phyloP scores from a whole-genome alignment of 805 yeast species.

The Myxozyma monticola region DNA sequence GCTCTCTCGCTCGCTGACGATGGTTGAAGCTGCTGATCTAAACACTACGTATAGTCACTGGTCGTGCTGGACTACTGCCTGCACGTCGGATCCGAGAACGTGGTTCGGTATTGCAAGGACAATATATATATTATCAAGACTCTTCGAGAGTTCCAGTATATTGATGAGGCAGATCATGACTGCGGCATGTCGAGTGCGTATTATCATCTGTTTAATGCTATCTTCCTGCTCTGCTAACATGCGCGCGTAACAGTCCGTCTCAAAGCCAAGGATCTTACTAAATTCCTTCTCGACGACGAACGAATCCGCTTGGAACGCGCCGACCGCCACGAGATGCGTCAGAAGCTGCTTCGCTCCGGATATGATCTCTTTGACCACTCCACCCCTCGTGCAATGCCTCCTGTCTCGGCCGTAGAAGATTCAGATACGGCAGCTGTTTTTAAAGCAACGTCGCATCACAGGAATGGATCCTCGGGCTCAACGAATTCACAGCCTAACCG shows the following conservation, averaged over 20 bases:
- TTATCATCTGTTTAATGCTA: background rate
- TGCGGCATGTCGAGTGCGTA: constrained; percentile 74
- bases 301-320: constrained; percentile 69
- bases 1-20: background rate
- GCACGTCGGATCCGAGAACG: constrained; percentile 80
- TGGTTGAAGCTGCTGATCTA: background rate
- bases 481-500: too few species aligned
- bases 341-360: constrained; percentile 14
- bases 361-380: too few species aligned
- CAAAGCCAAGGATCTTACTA: constrained; percentile 83
- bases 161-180: constrained; percentile 74
- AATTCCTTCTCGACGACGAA: constrained; percentile 78
- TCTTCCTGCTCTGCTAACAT: background rate
- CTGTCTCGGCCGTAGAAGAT: too few species aligned
- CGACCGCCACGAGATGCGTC: constrained; percentile 35
- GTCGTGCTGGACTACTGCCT: constrained; percentile 84
- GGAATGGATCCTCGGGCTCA: too few species aligned
- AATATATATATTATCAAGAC: constrained; percentile 86
- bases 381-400: too few species aligned
- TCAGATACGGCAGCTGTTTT: too few species aligned
- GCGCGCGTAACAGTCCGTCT: constrained; percentile 52
- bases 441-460: too few species aligned
- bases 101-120: constrained; percentile 87
- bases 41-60: constrained; percentile 47
- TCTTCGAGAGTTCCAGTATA: constrained; percentile 79